phyloP scores from a whole-genome alignment of 176 grass and related monocot genomes.

The Musa acuminata region DNA sequence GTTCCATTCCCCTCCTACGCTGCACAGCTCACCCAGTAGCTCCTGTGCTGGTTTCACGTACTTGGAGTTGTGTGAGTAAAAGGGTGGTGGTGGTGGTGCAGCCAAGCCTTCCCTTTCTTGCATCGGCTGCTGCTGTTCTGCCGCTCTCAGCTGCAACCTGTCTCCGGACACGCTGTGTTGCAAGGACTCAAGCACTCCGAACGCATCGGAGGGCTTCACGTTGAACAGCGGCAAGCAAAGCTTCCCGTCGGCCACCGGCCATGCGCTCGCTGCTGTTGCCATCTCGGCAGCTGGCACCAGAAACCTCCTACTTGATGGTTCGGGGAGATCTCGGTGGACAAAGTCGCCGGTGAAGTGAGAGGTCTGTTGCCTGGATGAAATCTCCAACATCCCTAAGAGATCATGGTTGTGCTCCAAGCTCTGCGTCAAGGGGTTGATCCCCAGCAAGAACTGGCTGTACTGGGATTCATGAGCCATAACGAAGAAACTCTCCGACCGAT shows the following conservation, averaged over 20 bases:
- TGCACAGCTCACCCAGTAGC: constrained; percentile 45
- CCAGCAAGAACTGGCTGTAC: not conserved
- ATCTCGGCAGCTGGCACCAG: too few species aligned
- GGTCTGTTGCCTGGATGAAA: not conserved
- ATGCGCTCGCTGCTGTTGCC: not conserved
- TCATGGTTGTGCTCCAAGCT: not conserved
- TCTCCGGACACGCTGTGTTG: too few species aligned
- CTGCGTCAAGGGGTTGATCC: not conserved
- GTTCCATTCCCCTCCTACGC: constrained; percentile 22
- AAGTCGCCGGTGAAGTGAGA: not conserved
- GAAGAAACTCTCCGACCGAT: not conserved
- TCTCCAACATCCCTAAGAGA: not conserved
- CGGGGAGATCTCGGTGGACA: not conserved
- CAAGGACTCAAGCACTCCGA: not conserved
- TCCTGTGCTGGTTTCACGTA: constrained; percentile 35
- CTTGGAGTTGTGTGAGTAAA: constrained; percentile 31
- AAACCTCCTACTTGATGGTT: not conserved
- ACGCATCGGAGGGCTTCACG: not conserved
- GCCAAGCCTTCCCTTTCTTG: too few species aligned
- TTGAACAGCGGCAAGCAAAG: not conserved
- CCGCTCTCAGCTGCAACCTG: not conserved
- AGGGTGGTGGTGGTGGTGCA: not conserved
- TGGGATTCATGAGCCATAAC: not conserved
- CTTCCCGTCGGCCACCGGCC: not conserved
- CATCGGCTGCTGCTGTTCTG: not conserved